Conservation (phyloP, 768 basidiomycete genomes). For the Suillus subluteus region DNA sequence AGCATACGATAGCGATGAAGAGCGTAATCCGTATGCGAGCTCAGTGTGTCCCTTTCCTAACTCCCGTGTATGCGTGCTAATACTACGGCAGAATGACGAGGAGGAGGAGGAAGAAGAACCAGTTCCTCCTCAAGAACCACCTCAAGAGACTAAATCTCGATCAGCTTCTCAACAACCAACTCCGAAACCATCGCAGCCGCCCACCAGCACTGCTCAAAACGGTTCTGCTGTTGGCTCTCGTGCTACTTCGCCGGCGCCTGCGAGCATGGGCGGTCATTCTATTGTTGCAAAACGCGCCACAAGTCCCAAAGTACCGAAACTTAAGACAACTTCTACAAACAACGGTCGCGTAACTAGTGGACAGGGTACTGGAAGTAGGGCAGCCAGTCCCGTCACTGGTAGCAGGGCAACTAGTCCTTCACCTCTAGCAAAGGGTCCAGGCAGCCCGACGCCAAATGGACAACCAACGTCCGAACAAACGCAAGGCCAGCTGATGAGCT, state of each 20-base stretch:
- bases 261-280: slow-evolving; percentile 73
- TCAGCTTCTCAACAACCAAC: slow-evolving; percentile 42
- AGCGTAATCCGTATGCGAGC: slow-evolving; percentile 78
- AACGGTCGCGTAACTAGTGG: slow-evolving; percentile 58
- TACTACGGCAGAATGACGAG: slow-evolving; percentile 58
- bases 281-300: slow-evolving; percentile 84
- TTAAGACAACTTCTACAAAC: slow-evolving; percentile 44
- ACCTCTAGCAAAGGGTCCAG: slow-evolving; percentile 22
- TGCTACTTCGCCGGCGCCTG: slow-evolving; percentile 54
- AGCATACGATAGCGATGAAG: slow-evolving; percentile 82
- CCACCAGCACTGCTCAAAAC: slow-evolving; percentile 33
- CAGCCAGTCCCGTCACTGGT: slow-evolving; percentile 50
- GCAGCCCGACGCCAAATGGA: slow-evolving; percentile 41
- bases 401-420: slow-evolving; percentile 41
- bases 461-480: slow-evolving; percentile 56
- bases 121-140: slow-evolving; percentile 43
- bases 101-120: slow-evolving; percentile 74
- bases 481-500: slow-evolving; percentile 56
- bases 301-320: slow-evolving; percentile 73
- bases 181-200: slow-evolving; percentile 38
- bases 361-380: slow-evolving; percentile 49
- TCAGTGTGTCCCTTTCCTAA: slow-evolving; percentile 51
- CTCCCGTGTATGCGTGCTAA: slow-evolving; percentile 11
- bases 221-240: slow-evolving; percentile 46
- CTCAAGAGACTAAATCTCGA: slow-evolving; percentile 50